Conservation (phyloP, 768 basidiomycete genomes). For the Exsudoporus frostii region DNA sequence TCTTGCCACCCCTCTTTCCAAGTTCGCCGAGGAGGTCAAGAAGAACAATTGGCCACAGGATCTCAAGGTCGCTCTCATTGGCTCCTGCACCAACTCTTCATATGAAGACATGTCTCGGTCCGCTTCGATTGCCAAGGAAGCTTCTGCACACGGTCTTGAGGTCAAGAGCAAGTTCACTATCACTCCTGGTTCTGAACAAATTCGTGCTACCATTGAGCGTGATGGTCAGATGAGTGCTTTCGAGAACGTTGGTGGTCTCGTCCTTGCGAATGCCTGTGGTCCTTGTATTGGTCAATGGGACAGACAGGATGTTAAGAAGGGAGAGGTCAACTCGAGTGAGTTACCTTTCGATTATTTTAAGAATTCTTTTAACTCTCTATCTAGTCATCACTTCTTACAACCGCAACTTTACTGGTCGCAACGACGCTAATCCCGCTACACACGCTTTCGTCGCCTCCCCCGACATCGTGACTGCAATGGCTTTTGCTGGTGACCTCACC, state of each 20-base stretch:
- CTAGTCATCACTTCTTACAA: slow-evolving; percentile 98
- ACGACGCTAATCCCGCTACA: slow-evolving; percentile 98
- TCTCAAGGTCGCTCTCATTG: slow-evolving; percentile 95
- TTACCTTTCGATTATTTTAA: slow-evolving; percentile 5
- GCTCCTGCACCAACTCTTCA: slow-evolving; percentile 99
- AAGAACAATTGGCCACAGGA: slow-evolving; percentile 97
- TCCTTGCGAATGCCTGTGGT: slow-evolving; percentile 97
- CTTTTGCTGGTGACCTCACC: slow-evolving; percentile 88
- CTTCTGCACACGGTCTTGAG: slow-evolving; percentile 78
- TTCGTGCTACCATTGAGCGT: slow-evolving; percentile 95
- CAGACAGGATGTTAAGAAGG: slow-evolving; percentile 93
- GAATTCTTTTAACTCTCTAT: not conserved
- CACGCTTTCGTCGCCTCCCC: slow-evolving; percentile 95
- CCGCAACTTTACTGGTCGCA: slow-evolving; percentile 99
- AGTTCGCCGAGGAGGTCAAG: slow-evolving; percentile 88
- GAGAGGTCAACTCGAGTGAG: slow-evolving; percentile 92
- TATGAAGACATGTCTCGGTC: slow-evolving; percentile 99
- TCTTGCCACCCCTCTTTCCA: slow-evolving; percentile 96
- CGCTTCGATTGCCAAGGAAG: slow-evolving; percentile 89
- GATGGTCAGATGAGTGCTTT: slow-evolving; percentile 91
- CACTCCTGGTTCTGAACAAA: slow-evolving; percentile 97
- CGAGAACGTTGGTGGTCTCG: slow-evolving; percentile 84
- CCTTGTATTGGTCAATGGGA: slow-evolving; percentile 99
- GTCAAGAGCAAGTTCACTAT: slow-evolving; percentile 96
- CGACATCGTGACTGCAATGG: slow-evolving; percentile 94